Base-by-base conservation (phyloP, 352 stramenopile species). In the Phytopythium helicoides region DNA sequence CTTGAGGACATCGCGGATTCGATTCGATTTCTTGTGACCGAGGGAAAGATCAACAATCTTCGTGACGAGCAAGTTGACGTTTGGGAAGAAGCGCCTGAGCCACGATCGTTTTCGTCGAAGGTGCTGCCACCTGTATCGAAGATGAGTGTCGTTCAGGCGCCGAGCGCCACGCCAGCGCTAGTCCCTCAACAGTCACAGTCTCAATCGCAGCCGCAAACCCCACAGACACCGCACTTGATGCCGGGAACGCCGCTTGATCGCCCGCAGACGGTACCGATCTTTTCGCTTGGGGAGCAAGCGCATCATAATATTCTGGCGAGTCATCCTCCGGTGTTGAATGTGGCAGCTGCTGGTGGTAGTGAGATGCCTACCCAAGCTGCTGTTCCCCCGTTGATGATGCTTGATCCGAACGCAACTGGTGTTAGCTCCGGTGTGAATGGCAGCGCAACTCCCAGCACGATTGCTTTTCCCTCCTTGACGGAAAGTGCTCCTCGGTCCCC, bases 1-100 rank as follows among this genome's bases (percentile, higher is more conserved):
- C 75, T 98, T 10, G 81, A 97, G 67, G 92, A 98, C 44, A 97
- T 98, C 56, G 94, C 90, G 39, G 89, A 97, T 63, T 97, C 91
- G 19, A 98, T 98, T 47, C 70, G 69, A n/a, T 94, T 92, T 34
- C 67, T 94, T 26, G 81, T 89, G 12, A 92, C 79, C 2, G 84
- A 94, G 54, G 84, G 81, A 23, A 94, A 94, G 54, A 90, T 90
- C 52, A 90, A 88, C 59, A 94, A 94, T 58, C 49, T 92, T 25
- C 78, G 73, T 7, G 69, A 90, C 26, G 73, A 91, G 11, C 67
- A 85, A 33, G 74, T 88, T 58, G 84, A 92, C 33, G 76, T 94
- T 6, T 94, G 84, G 84, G 84, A 94, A 74, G 84, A 94, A 80
- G 84, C 84, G 0, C 84, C 84, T 0, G 84, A 94, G 60, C 84